Evolutionary conservation across 2,329 filamentous ascomycete species (phyloP).

Genomic region (Trichoderma koningiopsis): DNA sequence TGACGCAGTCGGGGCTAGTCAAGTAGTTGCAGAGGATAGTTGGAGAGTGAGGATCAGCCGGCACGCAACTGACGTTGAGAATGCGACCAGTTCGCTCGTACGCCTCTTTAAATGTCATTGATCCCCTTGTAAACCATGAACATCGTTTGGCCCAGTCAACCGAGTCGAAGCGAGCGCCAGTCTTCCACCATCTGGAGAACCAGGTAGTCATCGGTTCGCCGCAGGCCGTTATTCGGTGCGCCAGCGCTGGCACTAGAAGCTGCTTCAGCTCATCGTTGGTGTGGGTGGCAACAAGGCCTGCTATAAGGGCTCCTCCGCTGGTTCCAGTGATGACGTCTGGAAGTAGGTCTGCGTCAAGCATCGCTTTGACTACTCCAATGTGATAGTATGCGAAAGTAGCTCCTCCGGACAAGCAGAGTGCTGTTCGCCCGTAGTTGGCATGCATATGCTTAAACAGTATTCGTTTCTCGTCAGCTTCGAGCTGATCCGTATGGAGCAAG

Average conservation of each 20-base stretch:
- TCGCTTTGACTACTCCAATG: slow-evolving; percentile 86
- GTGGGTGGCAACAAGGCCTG: slow-evolving; percentile 81
- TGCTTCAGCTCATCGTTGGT: slow-evolving; percentile 89
- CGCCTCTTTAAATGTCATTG: slow-evolving; percentile 91
- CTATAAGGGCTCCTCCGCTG: slow-evolving; percentile 88
- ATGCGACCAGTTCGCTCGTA: slow-evolving; percentile 93
- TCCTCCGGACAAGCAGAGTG: slow-evolving; percentile 88
- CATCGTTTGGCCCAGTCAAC: slow-evolving; percentile 85
- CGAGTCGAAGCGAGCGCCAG: slow-evolving; percentile 91
- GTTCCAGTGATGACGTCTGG: slow-evolving; percentile 97
- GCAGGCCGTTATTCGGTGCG: slow-evolving; percentile 81
- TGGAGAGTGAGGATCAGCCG: slow-evolving; percentile 89
- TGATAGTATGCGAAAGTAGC: slow-evolving; percentile 97
- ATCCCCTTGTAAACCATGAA: slow-evolving; percentile 88
- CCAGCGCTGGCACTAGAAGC: slow-evolving; percentile 83
- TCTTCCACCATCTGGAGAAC: slow-evolving; percentile 84
- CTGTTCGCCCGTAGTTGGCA: slow-evolving; percentile 89
- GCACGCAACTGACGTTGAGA: slow-evolving; percentile 93
- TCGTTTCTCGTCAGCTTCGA: slow-evolving; percentile 74
- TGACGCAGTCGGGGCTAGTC: slow-evolving; percentile 93
- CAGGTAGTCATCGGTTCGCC: slow-evolving; percentile 75
- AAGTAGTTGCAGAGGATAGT: slow-evolving; percentile 94
- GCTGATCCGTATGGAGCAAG: slow-evolving; percentile 66
- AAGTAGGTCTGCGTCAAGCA: slow-evolving; percentile 81
- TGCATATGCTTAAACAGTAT: slow-evolving; percentile 83